A percentile compares a stretch with the other conserved stretches of the same genome.
These are phyloP conservation scores for Plasmodium adleri DNA, from an alignment of 169 alveolate species.

Conservation along the genomic window DNA sequence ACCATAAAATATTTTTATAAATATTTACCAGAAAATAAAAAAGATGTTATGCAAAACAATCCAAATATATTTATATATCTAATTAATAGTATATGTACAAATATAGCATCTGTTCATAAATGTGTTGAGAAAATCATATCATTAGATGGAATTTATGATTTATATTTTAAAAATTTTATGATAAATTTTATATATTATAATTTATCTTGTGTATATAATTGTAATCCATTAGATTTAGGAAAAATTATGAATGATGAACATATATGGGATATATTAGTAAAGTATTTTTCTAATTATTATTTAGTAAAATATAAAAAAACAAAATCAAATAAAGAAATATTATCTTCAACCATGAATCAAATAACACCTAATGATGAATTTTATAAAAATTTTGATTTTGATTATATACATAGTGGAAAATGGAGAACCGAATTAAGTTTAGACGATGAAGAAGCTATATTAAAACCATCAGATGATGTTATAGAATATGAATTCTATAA, in stretches of 20 bases:
- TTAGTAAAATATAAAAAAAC: conserved; percentile 53
- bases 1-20: conserved; percentile 50
- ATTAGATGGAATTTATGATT: conserved; percentile 55
- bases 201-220: conserved; percentile 47
- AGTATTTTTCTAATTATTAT: conserved; percentile 44
- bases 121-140: conserved; percentile 67
- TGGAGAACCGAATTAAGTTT: conserved; percentile 58
- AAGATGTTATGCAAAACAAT: conserved; percentile 51
- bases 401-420: conserved; percentile 66
- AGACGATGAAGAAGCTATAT: conserved; percentile 57
- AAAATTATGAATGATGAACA: conserved; percentile 65
- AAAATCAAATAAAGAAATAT: neutral
- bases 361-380: conserved; percentile 10
- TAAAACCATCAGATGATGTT: conserved; percentile 60
- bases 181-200: conserved; percentile 66
- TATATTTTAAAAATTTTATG: conserved; percentile 69
- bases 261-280: conserved; percentile 48
- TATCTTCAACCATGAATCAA: conserved; percentile 15
- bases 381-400: conserved; percentile 44
- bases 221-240: conserved; percentile 36
- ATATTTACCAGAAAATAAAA: conserved; percentile 67
- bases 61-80: conserved; percentile 46
- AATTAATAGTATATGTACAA: conserved; percentile 43
- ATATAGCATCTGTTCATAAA: conserved; percentile 67
- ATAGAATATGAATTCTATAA: conserved; percentile 72